phyloP scores from a whole-genome alignment of 495 filamentous ascomycete genomes.

The Aspergillus diversus region DNA sequence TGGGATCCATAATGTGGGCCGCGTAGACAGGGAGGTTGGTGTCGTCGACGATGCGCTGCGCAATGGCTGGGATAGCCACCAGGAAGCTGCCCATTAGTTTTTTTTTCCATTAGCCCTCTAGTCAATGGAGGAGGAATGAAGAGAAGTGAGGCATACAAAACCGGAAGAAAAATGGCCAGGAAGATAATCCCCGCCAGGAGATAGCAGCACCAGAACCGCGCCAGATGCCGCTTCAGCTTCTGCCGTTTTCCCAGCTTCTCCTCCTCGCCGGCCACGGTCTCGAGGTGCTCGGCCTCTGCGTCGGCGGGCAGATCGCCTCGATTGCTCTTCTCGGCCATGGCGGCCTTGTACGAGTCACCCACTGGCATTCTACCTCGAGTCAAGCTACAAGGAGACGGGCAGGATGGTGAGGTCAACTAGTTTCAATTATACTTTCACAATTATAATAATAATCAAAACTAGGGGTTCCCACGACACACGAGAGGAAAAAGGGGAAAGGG shows the following conservation, averaged over 20 bases:
- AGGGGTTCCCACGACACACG: neutral
- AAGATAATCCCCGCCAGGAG: constrained; percentile 40
- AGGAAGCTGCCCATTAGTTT: constrained; percentile 26
- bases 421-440: neutral
- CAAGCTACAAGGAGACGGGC: too few species aligned
- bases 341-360: constrained; percentile 20
- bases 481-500: neutral
- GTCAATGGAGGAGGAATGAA: neutral
- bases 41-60: constrained; percentile 44
- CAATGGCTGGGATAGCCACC: constrained; percentile 44
- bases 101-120: too few species aligned
- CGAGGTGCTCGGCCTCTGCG: constrained; percentile 23
- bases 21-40: constrained; percentile 41
- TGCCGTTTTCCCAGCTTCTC: constrained; percentile 10
- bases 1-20: constrained; percentile 39
- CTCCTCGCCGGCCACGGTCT: constrained; percentile 5
- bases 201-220: constrained; percentile 50
- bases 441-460: neutral
- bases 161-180: constrained; percentile 46
- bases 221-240: constrained; percentile 30
- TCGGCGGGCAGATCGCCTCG: neutral
- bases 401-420: too few species aligned
- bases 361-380: constrained; percentile 18
- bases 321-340: constrained; percentile 8
- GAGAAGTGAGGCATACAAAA: constrained; percentile 37